A percentile compares a stretch with the other conserved stretches of the same genome.
These are phyloP conservation scores for Geotrichum australiense DNA, from an alignment of 1,139 yeast genomes.

Conservation along the genomic window DNA sequence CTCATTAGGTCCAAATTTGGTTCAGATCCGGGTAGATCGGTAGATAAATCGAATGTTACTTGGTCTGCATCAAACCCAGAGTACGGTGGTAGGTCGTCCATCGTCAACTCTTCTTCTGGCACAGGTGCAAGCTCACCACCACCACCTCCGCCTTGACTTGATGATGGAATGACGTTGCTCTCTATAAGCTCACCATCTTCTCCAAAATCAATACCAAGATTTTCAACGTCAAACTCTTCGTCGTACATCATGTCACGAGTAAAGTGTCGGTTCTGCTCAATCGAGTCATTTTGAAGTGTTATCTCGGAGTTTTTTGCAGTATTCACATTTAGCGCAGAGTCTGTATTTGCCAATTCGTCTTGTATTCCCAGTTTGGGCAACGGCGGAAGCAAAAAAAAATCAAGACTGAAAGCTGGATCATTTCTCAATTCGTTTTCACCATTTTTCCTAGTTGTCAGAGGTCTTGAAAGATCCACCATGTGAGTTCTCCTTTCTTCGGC, in stretches of 20 bases:
- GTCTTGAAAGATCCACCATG: not conserved
- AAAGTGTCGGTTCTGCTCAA: conserved; percentile 8
- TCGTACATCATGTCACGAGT: conserved; percentile 5
- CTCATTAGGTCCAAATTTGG: conserved; percentile 8
- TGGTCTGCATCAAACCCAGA: not conserved
- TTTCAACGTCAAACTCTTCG: conserved; percentile 6
- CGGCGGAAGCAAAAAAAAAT: conserved; percentile 12
- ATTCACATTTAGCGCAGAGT: not conserved
- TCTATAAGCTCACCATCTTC: conserved; percentile 15
- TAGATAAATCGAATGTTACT: not conserved
- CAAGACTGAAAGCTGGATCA: conserved; percentile 14
- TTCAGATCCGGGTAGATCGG: conserved; percentile 1
- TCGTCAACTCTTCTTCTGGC: not conserved
- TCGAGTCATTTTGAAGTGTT: conserved; percentile 11
- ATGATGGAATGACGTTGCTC: no score
- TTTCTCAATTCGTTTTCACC: conserved; percentile 10
- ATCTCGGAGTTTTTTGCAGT: conserved; percentile 1
- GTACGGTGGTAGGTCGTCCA: not conserved
- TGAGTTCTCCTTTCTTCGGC: not conserved
- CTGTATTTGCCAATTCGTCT: not conserved
- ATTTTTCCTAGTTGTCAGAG: not conserved
- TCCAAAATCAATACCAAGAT: conserved; percentile 11
- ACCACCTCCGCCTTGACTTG: not conserved
- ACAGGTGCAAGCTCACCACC: not conserved
- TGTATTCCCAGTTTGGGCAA: conserved; percentile 2